phyloP scores from a whole-genome alignment of 2,329 filamentous ascomycete species.

The Arthrocladium fulminans region DNA sequence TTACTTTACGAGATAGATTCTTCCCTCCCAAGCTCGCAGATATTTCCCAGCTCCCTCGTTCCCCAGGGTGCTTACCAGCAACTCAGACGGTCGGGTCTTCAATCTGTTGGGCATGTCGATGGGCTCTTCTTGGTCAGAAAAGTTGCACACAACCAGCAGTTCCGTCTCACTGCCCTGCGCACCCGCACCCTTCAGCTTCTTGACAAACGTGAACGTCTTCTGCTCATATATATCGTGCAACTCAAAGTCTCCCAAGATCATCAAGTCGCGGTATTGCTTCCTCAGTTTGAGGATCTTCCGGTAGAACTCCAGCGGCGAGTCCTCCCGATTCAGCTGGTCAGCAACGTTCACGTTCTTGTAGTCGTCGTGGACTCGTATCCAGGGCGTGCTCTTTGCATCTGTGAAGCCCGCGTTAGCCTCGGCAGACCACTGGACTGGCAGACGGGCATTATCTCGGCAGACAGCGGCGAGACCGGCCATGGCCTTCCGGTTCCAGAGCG shows the following conservation, averaged over 20 bases:
- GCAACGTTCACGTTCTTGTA: slow-evolving; percentile 55
- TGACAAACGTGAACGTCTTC: slow-evolving; percentile 48
- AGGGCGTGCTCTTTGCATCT: slow-evolving; percentile 43
- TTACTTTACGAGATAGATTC: slow-evolving; percentile 14
- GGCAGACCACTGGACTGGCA: slow-evolving; percentile 64
- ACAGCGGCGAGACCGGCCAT: slow-evolving; percentile 41
- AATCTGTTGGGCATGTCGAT: slow-evolving; percentile 17
- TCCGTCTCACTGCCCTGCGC: slow-evolving; percentile 9
- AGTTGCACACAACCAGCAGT: slow-evolving; percentile 20
- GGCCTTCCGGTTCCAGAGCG: slow-evolving; percentile 37
- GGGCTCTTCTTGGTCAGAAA: slow-evolving; percentile 19
- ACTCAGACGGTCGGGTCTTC: slow-evolving; percentile 12
- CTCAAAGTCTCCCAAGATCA: slow-evolving; percentile 59
- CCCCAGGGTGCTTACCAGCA: slow-evolving; percentile 18
- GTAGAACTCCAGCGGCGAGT: slow-evolving; percentile 55
- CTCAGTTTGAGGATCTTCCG: slow-evolving; percentile 49
- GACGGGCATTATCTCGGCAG: slow-evolving; percentile 58
- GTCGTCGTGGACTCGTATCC: slow-evolving; percentile 62
- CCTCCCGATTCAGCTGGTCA: slow-evolving; percentile 29
- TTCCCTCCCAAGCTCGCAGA: slow-evolving; percentile 21
- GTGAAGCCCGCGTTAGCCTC: slow-evolving; percentile 57
- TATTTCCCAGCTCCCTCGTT: slow-evolving; percentile 14
- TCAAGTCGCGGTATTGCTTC: slow-evolving; percentile 52
- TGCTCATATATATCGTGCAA: slow-evolving; percentile 44
- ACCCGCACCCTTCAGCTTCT: slow-evolving; percentile 27